Percentiles rank a stretch among this genome's conserved stretches.
Conservation (phyloP, 2,329 filamentous ascomycete genomes). For the Fusarium domesticum region DNA sequence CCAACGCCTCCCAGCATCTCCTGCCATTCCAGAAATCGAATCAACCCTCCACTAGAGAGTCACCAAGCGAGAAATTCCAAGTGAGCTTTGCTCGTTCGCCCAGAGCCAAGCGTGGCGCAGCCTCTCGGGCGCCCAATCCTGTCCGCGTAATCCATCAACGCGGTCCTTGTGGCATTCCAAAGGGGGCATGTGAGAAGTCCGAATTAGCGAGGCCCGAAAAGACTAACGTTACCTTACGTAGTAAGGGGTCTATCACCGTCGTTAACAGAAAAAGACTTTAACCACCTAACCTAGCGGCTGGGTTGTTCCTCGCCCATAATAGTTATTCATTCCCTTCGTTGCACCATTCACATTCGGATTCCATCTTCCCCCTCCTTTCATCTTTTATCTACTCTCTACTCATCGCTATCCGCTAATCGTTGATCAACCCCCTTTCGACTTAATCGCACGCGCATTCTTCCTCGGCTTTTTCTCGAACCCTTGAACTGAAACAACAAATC, state of each 20-base stretch:
- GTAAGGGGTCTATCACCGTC: too few species aligned
- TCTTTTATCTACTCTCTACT: conserved; percentile 7
- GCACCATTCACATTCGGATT: conserved; percentile 6
- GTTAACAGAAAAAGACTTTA: conserved; percentile 11
- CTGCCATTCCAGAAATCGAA: too few species aligned
- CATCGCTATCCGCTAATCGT: neutral
- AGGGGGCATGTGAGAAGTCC: conserved; percentile 29
- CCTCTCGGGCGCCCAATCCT: conserved; percentile 15
- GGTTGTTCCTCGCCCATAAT: conserved; percentile 11
- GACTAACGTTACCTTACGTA: too few species aligned
- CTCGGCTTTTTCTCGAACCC: conserved; percentile 6
- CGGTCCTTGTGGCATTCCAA: conserved; percentile 24
- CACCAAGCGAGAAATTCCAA: neutral
- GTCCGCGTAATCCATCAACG: conserved; percentile 28
- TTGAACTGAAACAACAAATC: conserved; percentile 3
- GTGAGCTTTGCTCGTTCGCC: conserved; percentile 1
- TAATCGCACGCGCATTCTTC: conserved; percentile 1
- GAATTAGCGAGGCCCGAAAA: too few species aligned
- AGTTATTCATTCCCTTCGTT: conserved; percentile 9
- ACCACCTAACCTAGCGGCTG: conserved; percentile 2
- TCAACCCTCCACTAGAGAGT: neutral
- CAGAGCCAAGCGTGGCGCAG: conserved; percentile 37
- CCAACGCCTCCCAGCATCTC: too few species aligned
- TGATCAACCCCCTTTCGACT: conserved; percentile 1
- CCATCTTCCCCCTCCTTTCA: conserved; percentile 1